Base-by-base conservation (phyloP, 306 rosid genomes). In the Argentina anserina region DNA sequence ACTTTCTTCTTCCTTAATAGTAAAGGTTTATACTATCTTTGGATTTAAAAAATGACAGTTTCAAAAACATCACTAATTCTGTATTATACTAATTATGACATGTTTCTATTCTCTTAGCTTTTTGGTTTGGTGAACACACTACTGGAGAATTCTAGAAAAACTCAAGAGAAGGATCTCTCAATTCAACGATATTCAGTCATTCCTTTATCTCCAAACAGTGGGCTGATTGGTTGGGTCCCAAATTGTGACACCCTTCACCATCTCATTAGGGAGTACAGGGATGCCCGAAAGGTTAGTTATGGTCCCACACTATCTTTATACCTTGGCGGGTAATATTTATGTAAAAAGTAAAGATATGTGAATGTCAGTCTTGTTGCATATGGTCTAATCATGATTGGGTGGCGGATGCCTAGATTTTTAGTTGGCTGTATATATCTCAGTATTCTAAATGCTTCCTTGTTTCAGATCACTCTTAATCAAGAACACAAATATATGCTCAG, bases 171-270 rank as follows among this genome's bases (percentile, higher is more conserved):
- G 72, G 98, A 94, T 82, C 84, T 94, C 33, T 80, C 92, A 23
- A 94, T 94, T 68, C 68, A 89, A 79, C 91, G 98, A 75, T 94
- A 94, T 84, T 59, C 81, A 78, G 98, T 94, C 33, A 91, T 94
- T 81, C 98, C 98, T 5, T 78, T 94, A 75, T 91, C 98, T 75
- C 97, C 98, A 71, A 94, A 94, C 86, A 94, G 96, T 85, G 98
- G 98, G 71, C 77, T 94, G 71, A 94, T 94, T 75, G 98, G 89
- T 74, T 94, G 98, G 98, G 98, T 94, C 79, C 98, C 98, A 63
- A 80, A 91, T 53, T 94, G 97, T 79, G 98, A 94, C 82, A 94
- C 98, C 69, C 82, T 94, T 70, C 89, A 94, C 84, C 81, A 87
- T 0, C 98, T 94, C 70, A 94, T 94, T 79, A 87, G 95, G 63